Evolutionary conservation across 352 stramenopile genomes (phyloP), one percentile per base, ranked within the genome.

Genomic region (Phytophthora hibernalis): DNA sequence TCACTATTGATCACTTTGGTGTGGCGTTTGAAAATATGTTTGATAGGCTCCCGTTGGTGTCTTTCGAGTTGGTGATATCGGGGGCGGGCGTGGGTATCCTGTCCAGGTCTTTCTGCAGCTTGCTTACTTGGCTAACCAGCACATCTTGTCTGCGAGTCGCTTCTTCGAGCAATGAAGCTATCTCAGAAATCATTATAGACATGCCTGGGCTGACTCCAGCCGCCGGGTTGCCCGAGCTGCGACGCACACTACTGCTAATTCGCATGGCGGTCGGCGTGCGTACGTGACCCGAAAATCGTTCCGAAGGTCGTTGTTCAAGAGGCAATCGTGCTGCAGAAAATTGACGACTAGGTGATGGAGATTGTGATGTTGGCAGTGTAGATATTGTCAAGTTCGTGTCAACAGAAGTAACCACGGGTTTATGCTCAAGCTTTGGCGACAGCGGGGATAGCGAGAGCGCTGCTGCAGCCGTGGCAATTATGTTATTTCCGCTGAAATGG

Each of bases 131-230:
- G 16, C 58, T 70, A 22, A 87, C 48, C 7, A 89, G 61, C 63
- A 76, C 50, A 12, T 87, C 74, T 42, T 89, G 80, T 26, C 78
- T 66, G 11, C 76, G 76, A 42, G 61, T 77, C 24, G 75, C 69
- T 64, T 87, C 79, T 44, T 87, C 76, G 1, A 87, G 55, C 18
- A 85, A 35, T 1, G 72, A 58, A 10, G 65, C 54, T 28, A 77
- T 73, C 24, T 89, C 80, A 3, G 43, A 66, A 57, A 89, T 77
- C 68, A 77, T 65, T 45, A 79, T 68, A 7, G 61, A 68, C 74
- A 87, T 87, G 9, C 47, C 48, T n/a, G 79, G 49, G 11, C 64
- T 77, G 16, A 86, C 65, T 37, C 61, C 64, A 22, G 22, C 15
- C 21, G 30, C 13, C 24, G 15, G 2, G 30, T 67, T 68, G n/a